A percentile compares a stretch with the other conserved stretches of the same genome.
phyloP scores from a whole-genome alignment of 495 filamentous ascomycete genomes.

The Aspergillus heteromorphus region DNA sequence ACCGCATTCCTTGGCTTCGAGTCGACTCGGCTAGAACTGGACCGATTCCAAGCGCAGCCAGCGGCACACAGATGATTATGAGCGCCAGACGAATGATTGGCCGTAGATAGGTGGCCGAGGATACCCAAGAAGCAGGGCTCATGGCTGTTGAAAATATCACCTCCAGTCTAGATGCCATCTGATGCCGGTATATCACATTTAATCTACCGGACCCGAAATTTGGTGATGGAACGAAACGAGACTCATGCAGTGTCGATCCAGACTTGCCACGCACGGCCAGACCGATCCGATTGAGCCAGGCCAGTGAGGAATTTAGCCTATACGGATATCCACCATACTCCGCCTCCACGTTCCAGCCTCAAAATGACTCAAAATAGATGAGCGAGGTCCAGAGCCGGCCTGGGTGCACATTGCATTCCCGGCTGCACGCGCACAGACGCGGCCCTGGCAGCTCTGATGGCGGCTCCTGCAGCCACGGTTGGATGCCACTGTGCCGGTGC shows the following conservation, averaged over 20 bases:
- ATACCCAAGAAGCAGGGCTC: not conserved
- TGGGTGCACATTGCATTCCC: not conserved
- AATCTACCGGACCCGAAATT: too few species aligned
- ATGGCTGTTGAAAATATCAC: too few species aligned
- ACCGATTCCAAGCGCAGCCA: not conserved
- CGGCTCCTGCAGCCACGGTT: not conserved
- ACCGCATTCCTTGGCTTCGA: not conserved
- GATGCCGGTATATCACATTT: not conserved
- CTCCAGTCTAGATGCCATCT: not conserved
- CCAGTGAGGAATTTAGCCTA: not conserved
- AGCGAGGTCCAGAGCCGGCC: not conserved
- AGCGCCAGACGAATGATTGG: slow-evolving; percentile 1
- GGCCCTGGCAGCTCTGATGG: slow-evolving; percentile 7
- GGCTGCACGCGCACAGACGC: slow-evolving; percentile 7
- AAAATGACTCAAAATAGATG: not conserved
- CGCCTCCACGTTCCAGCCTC: not conserved
- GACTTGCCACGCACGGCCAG: not conserved
- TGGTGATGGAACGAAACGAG: too few species aligned
- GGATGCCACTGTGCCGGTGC: not conserved
- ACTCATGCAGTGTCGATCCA: too few species aligned
- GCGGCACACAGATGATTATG: not conserved
- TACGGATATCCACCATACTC: not conserved
- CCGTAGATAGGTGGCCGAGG: not conserved
- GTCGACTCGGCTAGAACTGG: not conserved
- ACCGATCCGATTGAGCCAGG: not conserved